phyloP scores from a whole-genome alignment of 768 basidiomycete species.

The Leccinum broughii region DNA sequence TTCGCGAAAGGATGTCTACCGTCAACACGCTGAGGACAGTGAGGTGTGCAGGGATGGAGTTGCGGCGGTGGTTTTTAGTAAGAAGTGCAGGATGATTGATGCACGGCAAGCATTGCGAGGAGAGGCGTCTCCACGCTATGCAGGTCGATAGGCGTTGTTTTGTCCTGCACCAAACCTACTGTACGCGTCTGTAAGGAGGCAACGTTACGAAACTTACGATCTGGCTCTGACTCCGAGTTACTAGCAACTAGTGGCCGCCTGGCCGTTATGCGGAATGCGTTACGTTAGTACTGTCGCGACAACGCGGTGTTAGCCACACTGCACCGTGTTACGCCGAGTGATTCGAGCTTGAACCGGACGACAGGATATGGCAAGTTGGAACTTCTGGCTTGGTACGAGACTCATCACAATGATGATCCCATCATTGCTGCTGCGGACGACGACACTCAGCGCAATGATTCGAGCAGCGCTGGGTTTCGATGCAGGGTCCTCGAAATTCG shows the following conservation, averaged over 20 bases:
- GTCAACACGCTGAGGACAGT: background rate
- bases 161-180: background rate
- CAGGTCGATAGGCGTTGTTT: background rate
- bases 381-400: background rate
- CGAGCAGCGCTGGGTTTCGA: too few relatives aligned
- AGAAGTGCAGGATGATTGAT: conserved; percentile 1
- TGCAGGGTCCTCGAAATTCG: too few relatives aligned
- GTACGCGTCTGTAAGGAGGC: background rate
- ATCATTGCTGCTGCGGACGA: background rate
- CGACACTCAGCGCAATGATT: background rate
- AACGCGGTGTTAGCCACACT: too few relatives aligned
- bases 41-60: conserved; percentile 1
- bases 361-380: too few relatives aligned
- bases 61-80: conserved; percentile 2
- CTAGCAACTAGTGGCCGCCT: too few relatives aligned
- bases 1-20: conserved; percentile 11
- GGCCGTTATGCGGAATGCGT: too few relatives aligned
- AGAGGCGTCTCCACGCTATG: background rate
- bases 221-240: too few relatives aligned
- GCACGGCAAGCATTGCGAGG: background rate
- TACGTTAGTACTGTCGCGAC: too few relatives aligned
- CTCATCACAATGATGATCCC: background rate
- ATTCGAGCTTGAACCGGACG: too few relatives aligned
- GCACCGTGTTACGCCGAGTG: too few relatives aligned
- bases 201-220: too few relatives aligned